Evolutionary conservation across 2,329 filamentous ascomycete genomes (phyloP), one percentile per base, ranked within the genome.

Genomic region (Nothophaeocryptopus gaeumannii): DNA sequence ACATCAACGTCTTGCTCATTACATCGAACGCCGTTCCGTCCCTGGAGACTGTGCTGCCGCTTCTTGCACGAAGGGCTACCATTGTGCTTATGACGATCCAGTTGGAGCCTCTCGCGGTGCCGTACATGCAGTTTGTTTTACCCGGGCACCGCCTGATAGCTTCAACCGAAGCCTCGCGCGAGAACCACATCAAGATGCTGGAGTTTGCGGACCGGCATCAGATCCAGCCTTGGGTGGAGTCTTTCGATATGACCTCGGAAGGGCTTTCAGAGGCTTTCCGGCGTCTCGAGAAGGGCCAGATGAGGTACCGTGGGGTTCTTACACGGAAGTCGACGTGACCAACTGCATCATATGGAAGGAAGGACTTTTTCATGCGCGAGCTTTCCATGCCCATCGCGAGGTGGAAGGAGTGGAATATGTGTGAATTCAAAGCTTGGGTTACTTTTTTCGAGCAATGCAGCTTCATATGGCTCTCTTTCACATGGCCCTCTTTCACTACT

Each of bases 301-400:
- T 75, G 71, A 65, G 74, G 54, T 76, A 74, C 61, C 64, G 74
- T 31, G 74, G 71, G 59, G 72, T 73, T 2, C 59, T 70, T 9
- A 35, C 39, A 2, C 43, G 29, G 20, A 26, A 26, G 20, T 26
- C 20, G 7, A 26, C 20, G 20, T 26, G 20, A 26, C 20, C n/a
- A n/a, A n/a, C n/a, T n/a, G n/a, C n/a, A n/a, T n/a, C n/a, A n/a
- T n/a, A n/a, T n/a, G n/a, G n/a, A n/a, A n/a, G n/a, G n/a, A n/a
- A n/a, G n/a, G n/a, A n/a, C n/a, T n/a, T n/a, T n/a, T n/a, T n/a
- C n/a, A n/a, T n/a, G n/a, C n/a, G n/a, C n/a, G n/a, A n/a, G n/a
- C n/a, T n/a, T n/a, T n/a, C n/a, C n/a, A n/a, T n/a, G n/a, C n/a
- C n/a, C n/a, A n/a, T n/a, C n/a, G n/a, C n/a, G n/a, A n/a, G n/a